Evolutionary conservation across 2,329 filamentous ascomycete species (phyloP).

Genomic region (Talaromyces sp.): DNA sequence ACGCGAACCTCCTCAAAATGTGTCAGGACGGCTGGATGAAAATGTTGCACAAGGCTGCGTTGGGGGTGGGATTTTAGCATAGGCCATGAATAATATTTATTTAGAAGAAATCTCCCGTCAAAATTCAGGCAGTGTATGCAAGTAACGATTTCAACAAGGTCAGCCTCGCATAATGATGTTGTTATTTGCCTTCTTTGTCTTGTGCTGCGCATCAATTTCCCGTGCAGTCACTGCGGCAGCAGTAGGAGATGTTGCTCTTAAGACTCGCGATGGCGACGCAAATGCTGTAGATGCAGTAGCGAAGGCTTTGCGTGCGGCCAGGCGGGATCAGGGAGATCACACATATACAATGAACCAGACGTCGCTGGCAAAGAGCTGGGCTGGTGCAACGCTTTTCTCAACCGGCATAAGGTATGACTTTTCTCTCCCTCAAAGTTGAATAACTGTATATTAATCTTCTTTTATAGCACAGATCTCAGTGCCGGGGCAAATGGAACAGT

Average conservation of each 20-base stretch:
- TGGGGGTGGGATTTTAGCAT: not conserved
- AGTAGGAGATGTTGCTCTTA: not conserved
- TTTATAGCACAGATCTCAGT: not conserved
- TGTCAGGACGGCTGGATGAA: not conserved
- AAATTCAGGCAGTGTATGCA: not conserved
- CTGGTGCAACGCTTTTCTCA: not conserved
- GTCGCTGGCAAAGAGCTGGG: slow-evolving; percentile 5
- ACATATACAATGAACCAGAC: slow-evolving; percentile 9
- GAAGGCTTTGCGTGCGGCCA: slow-evolving; percentile 3
- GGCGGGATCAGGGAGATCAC: not conserved
- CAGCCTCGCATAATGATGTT: not conserved
- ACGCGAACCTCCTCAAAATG: not conserved
- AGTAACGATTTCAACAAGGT: not conserved
- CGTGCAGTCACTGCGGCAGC: not conserved
- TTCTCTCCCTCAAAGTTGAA: not conserved
- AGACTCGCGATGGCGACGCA: slow-evolving; percentile 3
- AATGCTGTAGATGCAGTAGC: not conserved
- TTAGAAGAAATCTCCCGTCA: not conserved
- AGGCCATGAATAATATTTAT: not conserved
- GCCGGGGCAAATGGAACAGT: not conserved
- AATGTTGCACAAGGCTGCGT: not conserved
- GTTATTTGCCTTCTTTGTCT: not conserved
- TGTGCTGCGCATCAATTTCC: not conserved
- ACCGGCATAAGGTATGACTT: not conserved
- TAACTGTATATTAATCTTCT: not conserved